phyloP scores from a whole-genome alignment of 1,284 basidiomycete genomes.

The Fomes fomentarius region DNA sequence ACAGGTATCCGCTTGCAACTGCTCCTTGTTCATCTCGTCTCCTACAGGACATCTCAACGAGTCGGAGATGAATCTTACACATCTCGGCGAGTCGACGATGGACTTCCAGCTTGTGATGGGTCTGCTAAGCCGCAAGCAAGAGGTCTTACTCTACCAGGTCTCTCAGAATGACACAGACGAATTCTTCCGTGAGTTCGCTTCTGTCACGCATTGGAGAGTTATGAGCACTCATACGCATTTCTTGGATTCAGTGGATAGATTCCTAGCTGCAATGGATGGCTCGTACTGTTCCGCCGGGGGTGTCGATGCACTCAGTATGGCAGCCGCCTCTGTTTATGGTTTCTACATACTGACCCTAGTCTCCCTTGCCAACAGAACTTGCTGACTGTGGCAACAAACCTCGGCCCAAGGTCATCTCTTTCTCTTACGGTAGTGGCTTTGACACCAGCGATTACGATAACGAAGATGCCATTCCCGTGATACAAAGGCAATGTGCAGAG shows the following conservation, averaged over 20 bases:
- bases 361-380: slow-evolving; percentile 46
- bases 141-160: slow-evolving; percentile 33
- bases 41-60: too few species aligned
- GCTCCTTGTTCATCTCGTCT: too few species aligned
- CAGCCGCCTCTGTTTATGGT: too few species aligned
- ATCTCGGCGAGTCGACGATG: slow-evolving; percentile 54
- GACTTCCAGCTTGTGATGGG: slow-evolving; percentile 52
- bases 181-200: not conserved
- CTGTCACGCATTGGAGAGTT: not conserved
- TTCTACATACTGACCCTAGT: too few species aligned
- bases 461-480: slow-evolving; percentile 44
- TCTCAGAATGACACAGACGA: slow-evolving; percentile 39
- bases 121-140: slow-evolving; percentile 44
- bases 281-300: not conserved
- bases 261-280: not conserved
- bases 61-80: too few species aligned
- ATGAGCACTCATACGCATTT: not conserved
- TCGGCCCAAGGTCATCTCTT: slow-evolving; percentile 38
- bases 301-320: slow-evolving; percentile 43
- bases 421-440: slow-evolving; percentile 42
- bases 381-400: slow-evolving; percentile 39
- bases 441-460: slow-evolving; percentile 47
- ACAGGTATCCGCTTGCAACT: too few species aligned
- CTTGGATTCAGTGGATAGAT: not conserved
- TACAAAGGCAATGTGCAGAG: slow-evolving; percentile 47